Evolutionary conservation across 495 filamentous ascomycete genomes (phyloP), one percentile per base, ranked within the genome.

Genomic region (Podospora tetraspora): DNA sequence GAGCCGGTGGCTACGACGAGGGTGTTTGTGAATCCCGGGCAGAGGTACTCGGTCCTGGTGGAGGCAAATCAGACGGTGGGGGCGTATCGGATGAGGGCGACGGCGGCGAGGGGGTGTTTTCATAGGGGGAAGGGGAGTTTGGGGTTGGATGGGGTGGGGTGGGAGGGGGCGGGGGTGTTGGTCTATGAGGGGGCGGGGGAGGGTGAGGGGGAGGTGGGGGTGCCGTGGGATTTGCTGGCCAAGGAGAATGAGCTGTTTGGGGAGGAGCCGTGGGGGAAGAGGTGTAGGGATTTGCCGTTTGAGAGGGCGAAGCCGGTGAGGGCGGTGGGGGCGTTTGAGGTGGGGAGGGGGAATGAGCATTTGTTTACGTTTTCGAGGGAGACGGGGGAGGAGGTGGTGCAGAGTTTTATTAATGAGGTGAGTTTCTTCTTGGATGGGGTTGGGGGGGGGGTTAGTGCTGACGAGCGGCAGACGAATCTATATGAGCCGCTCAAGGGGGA

Each of bases 261-360:
- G 2, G 10, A 21, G 24, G 63, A 65, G 32, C 63, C 63, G 21
- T 65, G 63, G 63, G 25, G 1, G 19, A 29, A 8, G 11, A 16
- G 16, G 19, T 65, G 63, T 25, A n/a, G 43, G 16, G 63, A 65
- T 22, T 25, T 65, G 19, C 63, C 63, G 19, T 65, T 65, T 56
- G 32, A 65, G 22, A 23, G 57, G n/a, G 52, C 63, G 21, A 34
- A 1, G 25, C 63, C 63, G 56, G 27, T 65, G 43, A 57, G 63
- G 32, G n/a, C 32, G 56, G 12, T 21, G 56, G 24, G 10, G n/a
- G 63, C 63, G 11, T 65, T 34, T 32, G 56, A 65, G 19, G 63
- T 65, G 19, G 63, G 63, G n/a, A 11, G 11, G n/a, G 27, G 56
- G 52, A 65, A 65, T 25, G n/a, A 22, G 37, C 63, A 65, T 24